These are phyloP conservation scores for Wallemia hederae DNA, from an alignment of 1,284 basidiomycete genomes.

Conservation along the genomic window DNA sequence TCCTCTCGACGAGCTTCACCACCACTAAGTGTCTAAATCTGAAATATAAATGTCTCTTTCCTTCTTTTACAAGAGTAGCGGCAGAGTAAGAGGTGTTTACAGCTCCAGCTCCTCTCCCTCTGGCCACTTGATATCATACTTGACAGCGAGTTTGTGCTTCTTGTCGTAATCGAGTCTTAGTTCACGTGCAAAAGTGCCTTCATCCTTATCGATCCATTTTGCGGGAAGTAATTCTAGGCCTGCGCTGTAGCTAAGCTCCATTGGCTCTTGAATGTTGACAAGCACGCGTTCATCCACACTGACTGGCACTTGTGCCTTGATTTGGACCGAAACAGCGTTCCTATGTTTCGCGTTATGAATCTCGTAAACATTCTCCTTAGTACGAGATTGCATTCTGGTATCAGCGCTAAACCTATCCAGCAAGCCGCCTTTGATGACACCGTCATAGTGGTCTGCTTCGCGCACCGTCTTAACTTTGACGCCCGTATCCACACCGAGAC, in stretches of 20 bases:
- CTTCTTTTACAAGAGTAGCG: neutral
- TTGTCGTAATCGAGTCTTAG: neutral
- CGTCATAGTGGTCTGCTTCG: neutral
- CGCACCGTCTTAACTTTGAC: neutral
- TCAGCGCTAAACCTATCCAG: neutral
- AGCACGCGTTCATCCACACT: neutral
- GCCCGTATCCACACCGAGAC: neutral
- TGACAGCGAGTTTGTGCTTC: neutral
- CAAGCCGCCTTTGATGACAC: neutral
- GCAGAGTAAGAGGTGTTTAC: neutral
- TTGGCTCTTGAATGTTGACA: neutral
- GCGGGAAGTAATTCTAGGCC: neutral
- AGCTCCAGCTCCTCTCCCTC: neutral
- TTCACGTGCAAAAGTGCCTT: neutral
- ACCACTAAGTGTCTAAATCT: slow-evolving; percentile 5
- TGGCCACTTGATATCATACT: neutral
- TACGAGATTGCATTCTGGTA: neutral
- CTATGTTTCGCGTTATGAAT: neutral
- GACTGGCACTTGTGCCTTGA: neutral
- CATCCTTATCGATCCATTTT: neutral
- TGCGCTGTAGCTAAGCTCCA: neutral
- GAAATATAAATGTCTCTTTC: neutral
- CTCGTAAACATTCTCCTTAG: neutral
- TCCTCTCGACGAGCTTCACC: slow-evolving; percentile 10
- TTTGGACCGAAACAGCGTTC: neutral